Evolutionary conservation across 768 basidiomycete genomes (phyloP), one percentile per base, ranked within the genome.

Genomic region (Rhodosporidiobolus sp.): DNA sequence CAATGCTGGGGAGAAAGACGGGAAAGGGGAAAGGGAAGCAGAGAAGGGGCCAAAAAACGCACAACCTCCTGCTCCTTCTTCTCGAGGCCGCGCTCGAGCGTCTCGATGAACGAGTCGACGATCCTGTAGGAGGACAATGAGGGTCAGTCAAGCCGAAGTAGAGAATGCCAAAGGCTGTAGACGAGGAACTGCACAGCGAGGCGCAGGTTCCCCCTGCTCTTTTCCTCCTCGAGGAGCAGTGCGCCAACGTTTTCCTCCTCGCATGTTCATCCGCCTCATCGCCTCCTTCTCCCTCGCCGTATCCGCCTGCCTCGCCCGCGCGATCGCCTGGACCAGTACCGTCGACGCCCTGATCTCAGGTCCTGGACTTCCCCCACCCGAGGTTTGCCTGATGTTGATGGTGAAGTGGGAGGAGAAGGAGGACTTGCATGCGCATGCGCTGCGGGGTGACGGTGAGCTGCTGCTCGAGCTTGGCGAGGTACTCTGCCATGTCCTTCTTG

Each of bases 31-130:
- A 26, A 38, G 19, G n/a, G 43, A 32, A 32, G 32, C 12, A 28
- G 24, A 55, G 54, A 43, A 45, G 19, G 28, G 35, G n/a, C 14
- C 14, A 53, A 67, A 53, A 67, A 65, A 87, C 93, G 77, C 81
- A 95, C 95, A 82, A 98, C 94, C 49, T 90, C 84, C 83, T 97
- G 91, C 30, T 87, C 86, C 34, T 86, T 85, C 81, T 94, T 89
- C 76, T 89, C 84, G 61, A 99, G 83, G 22, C 96, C 96, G 34
- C 86, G 82, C 78, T 96, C 94, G 35, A 99, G 86, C 3, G 90
- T 88, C 58, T 97, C 94, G 80, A 92, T 88, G 84, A 99, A 94
- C 0, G 94, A 90, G 80, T 96, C 92, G 34, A 94, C 93, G 79
- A 98, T 96, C 87, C 94, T 95, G 62, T 24, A 3, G 6, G 50